phyloP scores from a whole-genome alignment of 2,329 filamentous ascomycete species.

The Blastomyces silverae region DNA sequence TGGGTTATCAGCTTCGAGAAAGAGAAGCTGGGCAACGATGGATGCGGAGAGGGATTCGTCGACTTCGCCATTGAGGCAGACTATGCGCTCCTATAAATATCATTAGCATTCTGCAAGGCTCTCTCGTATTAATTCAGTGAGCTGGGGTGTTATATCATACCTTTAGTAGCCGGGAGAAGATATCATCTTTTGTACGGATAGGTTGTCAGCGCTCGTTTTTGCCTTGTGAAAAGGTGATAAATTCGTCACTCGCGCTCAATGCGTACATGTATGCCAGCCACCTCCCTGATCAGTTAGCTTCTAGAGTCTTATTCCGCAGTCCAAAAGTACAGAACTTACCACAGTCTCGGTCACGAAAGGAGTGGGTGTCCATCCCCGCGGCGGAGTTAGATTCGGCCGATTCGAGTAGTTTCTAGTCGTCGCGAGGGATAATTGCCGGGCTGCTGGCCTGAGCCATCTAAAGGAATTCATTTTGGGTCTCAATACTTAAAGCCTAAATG shows the following conservation, averaged over 20 bases:
- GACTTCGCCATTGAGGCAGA: constrained; percentile 86
- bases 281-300: constrained; percentile 49
- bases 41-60: constrained; percentile 87
- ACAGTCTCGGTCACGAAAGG: constrained; percentile 51
- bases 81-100: constrained; percentile 67
- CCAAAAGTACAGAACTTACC: constrained; percentile 40
- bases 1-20: constrained; percentile 93
- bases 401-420: constrained; percentile 18
- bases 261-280: constrained; percentile 70
- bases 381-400: constrained; percentile 24
- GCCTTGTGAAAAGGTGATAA: background rate
- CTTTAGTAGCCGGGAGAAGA: constrained; percentile 73
- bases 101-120: background rate
- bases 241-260: constrained; percentile 12
- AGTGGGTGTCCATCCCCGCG: constrained; percentile 46
- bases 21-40: constrained; percentile 91
- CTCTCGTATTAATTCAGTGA: background rate
- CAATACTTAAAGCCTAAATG: background rate
- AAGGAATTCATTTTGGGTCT: constrained; percentile 19
- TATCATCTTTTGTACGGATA: constrained; percentile 54
- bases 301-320: background rate
- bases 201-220: constrained; percentile 27
- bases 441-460: constrained; percentile 17
- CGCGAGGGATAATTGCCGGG: constrained; percentile 14
- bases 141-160: constrained; percentile 39